phyloP scores from a whole-genome alignment of 208 protist genomes.

The Phytomonas francai region DNA sequence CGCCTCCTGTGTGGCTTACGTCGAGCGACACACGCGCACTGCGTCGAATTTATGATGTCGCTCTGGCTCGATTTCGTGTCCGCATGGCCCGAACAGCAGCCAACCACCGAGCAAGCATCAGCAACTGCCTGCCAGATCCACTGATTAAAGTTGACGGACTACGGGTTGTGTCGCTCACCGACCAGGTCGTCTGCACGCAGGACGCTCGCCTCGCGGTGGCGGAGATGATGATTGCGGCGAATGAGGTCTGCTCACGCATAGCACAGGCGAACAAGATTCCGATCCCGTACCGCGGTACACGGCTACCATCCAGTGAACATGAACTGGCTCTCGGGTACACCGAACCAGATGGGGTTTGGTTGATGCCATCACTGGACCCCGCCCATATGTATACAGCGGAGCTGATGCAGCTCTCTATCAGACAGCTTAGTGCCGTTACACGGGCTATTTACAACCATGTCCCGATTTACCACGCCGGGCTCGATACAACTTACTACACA shows the following conservation, averaged over 20 bases:
- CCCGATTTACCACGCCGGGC: slow-evolving; percentile 65
- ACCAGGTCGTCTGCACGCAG: slow-evolving; percentile 72
- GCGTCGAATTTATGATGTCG: slow-evolving; percentile 45
- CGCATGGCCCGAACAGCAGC: slow-evolving; percentile 27
- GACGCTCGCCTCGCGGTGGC: slow-evolving; percentile 77
- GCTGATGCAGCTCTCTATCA: slow-evolving; percentile 57
- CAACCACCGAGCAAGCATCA: slow-evolving; percentile 18
- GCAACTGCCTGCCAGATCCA: slow-evolving; percentile 66
- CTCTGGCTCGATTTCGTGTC: slow-evolving; percentile 29
- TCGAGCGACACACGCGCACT: slow-evolving; percentile 28
- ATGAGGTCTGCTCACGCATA: slow-evolving; percentile 85
- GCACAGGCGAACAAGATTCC: slow-evolving; percentile 63
- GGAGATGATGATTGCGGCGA: slow-evolving; percentile 89
- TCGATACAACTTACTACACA: slow-evolving; percentile 74
- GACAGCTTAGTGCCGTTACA: slow-evolving; percentile 65
- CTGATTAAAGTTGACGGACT: slow-evolving; percentile 55
- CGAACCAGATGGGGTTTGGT: slow-evolving; percentile 54
- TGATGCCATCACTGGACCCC: slow-evolving; percentile 41
- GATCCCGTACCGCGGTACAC: slow-evolving; percentile 78
- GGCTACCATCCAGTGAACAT: slow-evolving; percentile 66
- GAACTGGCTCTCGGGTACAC: slow-evolving; percentile 46
- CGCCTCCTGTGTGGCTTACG: slow-evolving; percentile 49
- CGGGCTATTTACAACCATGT: slow-evolving; percentile 74
- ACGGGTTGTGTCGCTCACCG: slow-evolving; percentile 51
- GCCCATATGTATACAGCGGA: slow-evolving; percentile 59